Evolutionary conservation across 768 basidiomycete species (phyloP).

Genomic region (Serendipita vermifera): DNA sequence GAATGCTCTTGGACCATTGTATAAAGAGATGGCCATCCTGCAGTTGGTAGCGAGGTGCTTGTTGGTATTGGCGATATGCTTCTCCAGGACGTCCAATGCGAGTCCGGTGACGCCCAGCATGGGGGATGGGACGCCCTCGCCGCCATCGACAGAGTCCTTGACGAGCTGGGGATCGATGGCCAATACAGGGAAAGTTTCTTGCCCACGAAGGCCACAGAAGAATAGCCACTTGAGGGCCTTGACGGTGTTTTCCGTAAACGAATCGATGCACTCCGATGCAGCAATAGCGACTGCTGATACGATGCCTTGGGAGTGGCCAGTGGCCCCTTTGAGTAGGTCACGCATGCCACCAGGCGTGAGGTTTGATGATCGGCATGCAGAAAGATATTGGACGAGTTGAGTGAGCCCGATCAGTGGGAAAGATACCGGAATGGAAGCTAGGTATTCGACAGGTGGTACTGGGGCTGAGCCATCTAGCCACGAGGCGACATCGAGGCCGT

Average conservation of each 20-base stretch:
- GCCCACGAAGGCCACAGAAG: conserved; percentile 84
- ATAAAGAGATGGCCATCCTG: conserved; percentile 71
- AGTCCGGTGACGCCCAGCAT: conserved; percentile 90
- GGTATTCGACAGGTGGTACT: conserved; percentile 70
- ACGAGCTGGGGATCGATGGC: conserved; percentile 80
- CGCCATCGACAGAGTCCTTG: conserved; percentile 77
- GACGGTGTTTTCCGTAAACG: conserved; percentile 58
- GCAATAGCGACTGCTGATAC: conserved; percentile 86
- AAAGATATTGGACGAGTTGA: conserved; percentile 86
- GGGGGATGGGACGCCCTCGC: conserved; percentile 84
- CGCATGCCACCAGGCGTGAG: conserved; percentile 73
- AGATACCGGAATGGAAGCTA: conserved; percentile 87
- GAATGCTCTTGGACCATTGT: conserved; percentile 83
- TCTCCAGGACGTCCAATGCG: conserved; percentile 56
- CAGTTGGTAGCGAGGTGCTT: conserved; percentile 67
- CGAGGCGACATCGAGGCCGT: conserved; percentile 67
- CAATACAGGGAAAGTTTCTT: conserved; percentile 86
- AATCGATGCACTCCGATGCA: conserved; percentile 60
- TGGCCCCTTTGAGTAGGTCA: conserved; percentile 64
- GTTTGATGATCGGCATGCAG: conserved; percentile 60
- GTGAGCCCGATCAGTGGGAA: conserved; percentile 94
- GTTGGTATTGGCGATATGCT: conserved; percentile 79
- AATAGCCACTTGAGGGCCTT: conserved; percentile 90
- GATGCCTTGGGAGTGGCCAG: conserved; percentile 96
- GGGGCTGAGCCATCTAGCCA: conserved; percentile 66